Percentiles rank a stretch among this genome's conserved stretches.
These are phyloP conservation scores for Phytopythium litorale DNA, from an alignment of 352 stramenopile genomes.

Conservation along the genomic window DNA sequence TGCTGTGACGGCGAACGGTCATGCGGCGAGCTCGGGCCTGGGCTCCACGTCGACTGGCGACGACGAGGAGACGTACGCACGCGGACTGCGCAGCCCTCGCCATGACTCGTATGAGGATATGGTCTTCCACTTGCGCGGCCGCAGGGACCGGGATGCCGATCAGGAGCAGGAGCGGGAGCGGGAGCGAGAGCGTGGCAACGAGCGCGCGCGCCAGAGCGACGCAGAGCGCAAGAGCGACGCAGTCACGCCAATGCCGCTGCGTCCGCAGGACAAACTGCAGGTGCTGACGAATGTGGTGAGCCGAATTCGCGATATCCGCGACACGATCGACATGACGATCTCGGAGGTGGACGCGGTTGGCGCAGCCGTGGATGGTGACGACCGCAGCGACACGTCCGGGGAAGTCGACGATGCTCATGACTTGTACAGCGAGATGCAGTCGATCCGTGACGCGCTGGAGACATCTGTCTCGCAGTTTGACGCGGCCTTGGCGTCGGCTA, in stretches of 20 bases:
- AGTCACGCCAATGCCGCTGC: slow-evolving; percentile 12
- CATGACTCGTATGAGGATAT: slow-evolving; percentile 63
- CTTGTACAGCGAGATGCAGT: slow-evolving; percentile 41
- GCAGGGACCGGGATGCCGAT: slow-evolving; percentile 31
- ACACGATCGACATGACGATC: slow-evolving; percentile 67
- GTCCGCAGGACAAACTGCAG: slow-evolving; percentile 45
- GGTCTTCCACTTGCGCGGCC: slow-evolving; percentile 54
- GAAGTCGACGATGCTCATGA: slow-evolving; percentile 30
- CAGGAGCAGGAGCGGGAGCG: slow-evolving; percentile 30
- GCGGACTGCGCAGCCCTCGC: slow-evolving; percentile 34
- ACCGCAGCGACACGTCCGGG: slow-evolving; percentile 21
- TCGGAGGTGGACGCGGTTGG: slow-evolving; percentile 33
- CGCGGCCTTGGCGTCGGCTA: slow-evolving; percentile 37
- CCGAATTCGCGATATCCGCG: slow-evolving; percentile 57
- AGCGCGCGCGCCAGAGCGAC: slow-evolving; percentile 9
- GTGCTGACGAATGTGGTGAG: slow-evolving; percentile 56
- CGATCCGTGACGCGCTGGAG: slow-evolving; percentile 50
- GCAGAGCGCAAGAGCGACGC: slow-evolving; percentile 11
- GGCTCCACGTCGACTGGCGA: slow-evolving; percentile 6
- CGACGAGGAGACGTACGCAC: slow-evolving; percentile 52
- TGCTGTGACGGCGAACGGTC: slow-evolving; percentile 8
- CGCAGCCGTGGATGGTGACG: slow-evolving; percentile 10
- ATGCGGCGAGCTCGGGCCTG: background rate
- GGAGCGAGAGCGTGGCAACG: slow-evolving; percentile 20
- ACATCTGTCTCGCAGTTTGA: slow-evolving; percentile 50